Evolutionary conservation across 2,329 filamentous ascomycete species (phyloP), one percentile per base, ranked within the genome.

Genomic region (Calonectria leucothoes): DNA sequence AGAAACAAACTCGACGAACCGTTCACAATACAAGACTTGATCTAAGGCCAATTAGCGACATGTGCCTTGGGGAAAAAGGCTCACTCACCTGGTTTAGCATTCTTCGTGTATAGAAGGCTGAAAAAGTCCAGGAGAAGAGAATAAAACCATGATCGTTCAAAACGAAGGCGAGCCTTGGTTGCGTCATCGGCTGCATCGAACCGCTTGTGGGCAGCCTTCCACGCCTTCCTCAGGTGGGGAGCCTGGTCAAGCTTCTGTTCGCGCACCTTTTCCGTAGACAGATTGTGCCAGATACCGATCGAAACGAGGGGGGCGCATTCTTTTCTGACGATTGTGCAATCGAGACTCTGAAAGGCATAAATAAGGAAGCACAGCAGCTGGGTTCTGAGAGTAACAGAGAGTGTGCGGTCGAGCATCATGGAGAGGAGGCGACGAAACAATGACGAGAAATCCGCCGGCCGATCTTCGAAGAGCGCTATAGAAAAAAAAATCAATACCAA

Each of bases 261-360:
- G 77, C 95, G 91, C 75, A 92, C 91, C 72, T 90, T 89, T 39
- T 97, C 95, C 70, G 91, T 94, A 35, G 94, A 94, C 45, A 99
- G 86, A 82, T 98, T 97, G 81, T 98, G 95, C 97, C 97, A 99
- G 79, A 97, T 95, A 1, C 94, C 93, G 79, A 99, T 98, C 15
- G 95, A 97, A 25, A 99, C 96, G 66, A 99, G 87, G 2, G 97
- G 95, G 8, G 96, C 97, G 84, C 97, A 98, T 87, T 99, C 97
- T 84, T 98, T 98, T 75, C 97, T 93, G 64, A 99, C 94, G 70
- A 98, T 91, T 45, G 91, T 91, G 82, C 93, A 96, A 83, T 99
- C 97, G 37, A 99, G 89, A 59, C 95, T 98, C 84, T 98, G 96
- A 82, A 98, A 99, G 42, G 96, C 94, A 77, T 93, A 92, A 65